Conservation (phyloP, 2,329 filamentous ascomycete species). For the Cercospora beticola region DNA sequence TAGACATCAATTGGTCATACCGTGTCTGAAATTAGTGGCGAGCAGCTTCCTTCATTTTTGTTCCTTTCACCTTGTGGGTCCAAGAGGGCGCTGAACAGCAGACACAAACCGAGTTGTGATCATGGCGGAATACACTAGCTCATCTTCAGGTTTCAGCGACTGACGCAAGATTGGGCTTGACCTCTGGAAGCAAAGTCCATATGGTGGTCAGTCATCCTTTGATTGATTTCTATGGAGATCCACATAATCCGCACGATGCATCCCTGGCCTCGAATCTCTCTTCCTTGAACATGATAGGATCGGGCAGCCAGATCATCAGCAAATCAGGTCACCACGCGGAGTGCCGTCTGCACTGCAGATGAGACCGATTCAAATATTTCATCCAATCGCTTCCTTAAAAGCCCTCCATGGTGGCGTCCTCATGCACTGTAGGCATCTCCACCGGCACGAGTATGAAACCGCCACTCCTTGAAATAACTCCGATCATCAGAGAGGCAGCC, state of each 20-base stretch:
- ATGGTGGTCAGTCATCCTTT: not conserved
- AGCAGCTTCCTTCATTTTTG: not conserved
- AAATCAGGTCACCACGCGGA: not conserved
- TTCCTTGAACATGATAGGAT: not conserved
- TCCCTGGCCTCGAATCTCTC: not conserved
- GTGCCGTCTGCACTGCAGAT: not conserved
- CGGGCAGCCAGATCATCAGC: not conserved
- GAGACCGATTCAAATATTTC: not conserved
- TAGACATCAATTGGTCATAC: conserved; percentile 7
- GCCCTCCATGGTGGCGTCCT: not conserved
- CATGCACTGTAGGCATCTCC: not conserved
- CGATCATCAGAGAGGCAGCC: not conserved
- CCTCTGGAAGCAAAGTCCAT: not conserved
- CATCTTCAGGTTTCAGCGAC: not conserved
- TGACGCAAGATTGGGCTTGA: not conserved
- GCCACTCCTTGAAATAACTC: not conserved
- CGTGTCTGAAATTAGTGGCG: not conserved
- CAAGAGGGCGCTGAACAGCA: not conserved
- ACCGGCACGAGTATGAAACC: not conserved
- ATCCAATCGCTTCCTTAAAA: not conserved
- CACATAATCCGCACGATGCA: not conserved
- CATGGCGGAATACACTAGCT: not conserved
- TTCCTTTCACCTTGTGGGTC: not conserved
- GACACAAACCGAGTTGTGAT: not conserved
- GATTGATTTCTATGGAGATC: not conserved